Evolutionary conservation across 257 asterid genomes (phyloP).

Genomic region (Solanum rostratum): DNA sequence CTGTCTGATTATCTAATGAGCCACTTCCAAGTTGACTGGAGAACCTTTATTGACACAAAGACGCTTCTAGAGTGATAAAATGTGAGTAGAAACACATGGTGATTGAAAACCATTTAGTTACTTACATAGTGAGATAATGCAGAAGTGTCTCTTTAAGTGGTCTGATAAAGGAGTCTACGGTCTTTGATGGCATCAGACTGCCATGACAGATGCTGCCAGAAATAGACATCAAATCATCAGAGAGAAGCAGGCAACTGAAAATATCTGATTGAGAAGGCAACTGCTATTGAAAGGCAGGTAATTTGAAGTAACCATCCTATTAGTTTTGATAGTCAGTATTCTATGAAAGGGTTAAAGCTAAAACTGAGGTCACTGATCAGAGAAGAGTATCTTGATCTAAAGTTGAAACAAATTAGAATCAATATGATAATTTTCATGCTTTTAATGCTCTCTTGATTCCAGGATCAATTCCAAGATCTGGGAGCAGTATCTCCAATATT

Average conservation of each 20-base stretch:
- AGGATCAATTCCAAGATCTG: neutral
- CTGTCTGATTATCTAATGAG: conserved; percentile 11
- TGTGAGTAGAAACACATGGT: neutral
- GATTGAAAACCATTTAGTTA: conserved; percentile 4
- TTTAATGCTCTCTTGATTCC: neutral
- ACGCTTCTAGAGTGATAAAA: conserved; percentile 8
- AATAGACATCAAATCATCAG: conserved; percentile 5
- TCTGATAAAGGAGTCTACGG: conserved; percentile 14
- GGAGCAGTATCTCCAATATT: neutral
- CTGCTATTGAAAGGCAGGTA: neutral
- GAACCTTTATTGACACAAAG: conserved; percentile 24
- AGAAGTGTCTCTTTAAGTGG: conserved; percentile 26
- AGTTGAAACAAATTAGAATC: neutral
- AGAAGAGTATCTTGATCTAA: neutral
- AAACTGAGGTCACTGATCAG: neutral
- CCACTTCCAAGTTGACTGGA: conserved; percentile 11
- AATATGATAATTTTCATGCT: neutral
- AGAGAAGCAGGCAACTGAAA: neutral
- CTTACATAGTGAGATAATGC: conserved; percentile 54
- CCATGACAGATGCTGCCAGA: conserved; percentile 38
- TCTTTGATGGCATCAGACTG: conserved; percentile 26
- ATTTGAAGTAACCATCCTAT: neutral
- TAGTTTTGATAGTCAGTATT: neutral
- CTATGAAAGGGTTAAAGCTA: neutral
- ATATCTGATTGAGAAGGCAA: neutral